Base-by-base conservation (phyloP, 169 alveolate genomes). In the Plasmodium vinckei region DNA sequence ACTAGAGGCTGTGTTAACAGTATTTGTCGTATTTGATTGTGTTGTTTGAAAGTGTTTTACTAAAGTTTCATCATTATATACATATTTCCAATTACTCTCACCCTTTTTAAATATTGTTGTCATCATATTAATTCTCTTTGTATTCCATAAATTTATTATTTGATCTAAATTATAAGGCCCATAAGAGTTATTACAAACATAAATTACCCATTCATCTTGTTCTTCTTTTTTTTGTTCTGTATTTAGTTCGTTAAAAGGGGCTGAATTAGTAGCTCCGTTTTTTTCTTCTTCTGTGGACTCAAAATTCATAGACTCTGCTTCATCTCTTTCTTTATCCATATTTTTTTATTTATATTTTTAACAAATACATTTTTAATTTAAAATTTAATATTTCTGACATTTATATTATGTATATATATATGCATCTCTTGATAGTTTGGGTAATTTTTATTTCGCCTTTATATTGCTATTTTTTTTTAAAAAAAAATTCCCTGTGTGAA, bases 11-110 rank as follows among this genome's bases (percentile, higher is more conserved):
- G 23, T 13, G 25, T 54, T 13, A 33, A 33, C 27, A 21, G 21
- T n/a, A 15, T 39, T n/a, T 7, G 13, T 69, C 5, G 53, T 57
- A 63, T 33, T 49, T 17, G 17, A 46, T 54, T 59, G 46, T 12
- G 65, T 39, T 67, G 15, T 6, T 12, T 21, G 70, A n/a, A 86
- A 59, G 65, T 64, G 53, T 21, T 72, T 51, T 86, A 27, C 71
- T 70, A 86, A 60, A 39, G 59, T 70, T 19, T 86, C 87, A 70
- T 86, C 86, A 53, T 86, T 86, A 72, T 46, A 57, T 13, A 86
- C 42, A 86, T 69, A 86, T 33, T 86, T 86, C 91, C 91, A 86
- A 63, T 86, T 86, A 44, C 21, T 63, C 10, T 86, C 91, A 21
- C 91, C 91, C 19, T 70, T 86, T 86, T 70, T 86, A 70, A 57